phyloP scores from a whole-genome alignment of 495 filamentous ascomycete species.

The Cercophora scortea region DNA sequence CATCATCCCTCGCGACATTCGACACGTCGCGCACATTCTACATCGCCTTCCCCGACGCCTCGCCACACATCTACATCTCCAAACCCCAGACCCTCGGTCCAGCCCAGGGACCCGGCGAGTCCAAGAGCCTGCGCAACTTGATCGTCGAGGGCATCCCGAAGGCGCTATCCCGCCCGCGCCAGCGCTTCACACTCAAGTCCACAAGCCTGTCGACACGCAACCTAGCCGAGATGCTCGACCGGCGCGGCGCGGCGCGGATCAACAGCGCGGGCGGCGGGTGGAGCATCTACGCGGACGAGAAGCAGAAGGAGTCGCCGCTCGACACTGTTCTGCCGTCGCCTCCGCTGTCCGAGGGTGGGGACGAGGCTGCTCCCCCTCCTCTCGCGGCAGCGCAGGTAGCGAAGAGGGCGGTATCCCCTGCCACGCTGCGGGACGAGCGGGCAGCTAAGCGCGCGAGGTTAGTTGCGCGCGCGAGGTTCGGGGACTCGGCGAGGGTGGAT shows the following conservation, averaged over 20 bases:
- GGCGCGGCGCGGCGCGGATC: conserved; percentile 57
- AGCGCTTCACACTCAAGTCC: conserved; percentile 55
- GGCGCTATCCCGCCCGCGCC: conserved; percentile 60
- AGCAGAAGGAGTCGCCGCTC: conserved; percentile 49
- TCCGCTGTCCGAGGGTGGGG: conserved; percentile 21
- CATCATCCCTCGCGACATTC: conserved; percentile 26
- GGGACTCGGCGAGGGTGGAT: conserved; percentile 33
- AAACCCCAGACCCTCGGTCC: conserved; percentile 30
- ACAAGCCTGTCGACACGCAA: conserved; percentile 63
- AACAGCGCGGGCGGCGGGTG: conserved; percentile 69
- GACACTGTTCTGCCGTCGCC: conserved; percentile 38
- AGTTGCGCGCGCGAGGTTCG: conserved; percentile 51
- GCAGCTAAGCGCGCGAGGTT: conserved; percentile 33
- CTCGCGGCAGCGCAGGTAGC: neutral
- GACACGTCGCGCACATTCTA: conserved; percentile 60
- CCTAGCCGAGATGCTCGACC: conserved; percentile 53
- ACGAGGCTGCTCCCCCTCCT: neutral
- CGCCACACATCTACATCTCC: conserved; percentile 67
- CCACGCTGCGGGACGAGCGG: conserved; percentile 24
- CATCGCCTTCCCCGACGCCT: conserved; percentile 70
- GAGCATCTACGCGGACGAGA: conserved; percentile 65
- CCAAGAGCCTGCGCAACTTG: conserved; percentile 56
- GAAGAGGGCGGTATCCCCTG: conserved; percentile 6
- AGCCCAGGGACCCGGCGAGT: conserved; percentile 26
- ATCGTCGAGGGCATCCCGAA: conserved; percentile 69